A percentile compares a stretch with the other conserved stretches of the same genome.
Conservation (phyloP, 345 rosid genomes). For the Camelina hispida region DNA sequence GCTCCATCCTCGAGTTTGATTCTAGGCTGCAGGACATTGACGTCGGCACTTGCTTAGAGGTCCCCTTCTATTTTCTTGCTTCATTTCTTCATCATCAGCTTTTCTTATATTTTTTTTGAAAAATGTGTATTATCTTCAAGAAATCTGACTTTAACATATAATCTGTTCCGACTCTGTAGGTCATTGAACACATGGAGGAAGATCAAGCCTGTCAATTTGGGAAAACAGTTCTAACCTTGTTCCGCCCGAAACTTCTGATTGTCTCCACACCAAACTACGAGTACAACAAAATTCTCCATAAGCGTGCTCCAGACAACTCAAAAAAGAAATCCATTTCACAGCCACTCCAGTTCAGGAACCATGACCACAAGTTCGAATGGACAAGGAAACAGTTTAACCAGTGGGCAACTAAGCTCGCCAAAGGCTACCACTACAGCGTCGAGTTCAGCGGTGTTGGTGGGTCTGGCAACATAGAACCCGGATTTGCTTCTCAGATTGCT, state of each 20-base stretch:
- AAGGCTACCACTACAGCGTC: slow-evolving; percentile 61
- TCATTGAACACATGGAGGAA: slow-evolving; percentile 96
- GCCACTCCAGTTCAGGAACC: slow-evolving; percentile 72
- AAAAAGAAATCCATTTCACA: slow-evolving; percentile 57
- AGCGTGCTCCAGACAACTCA: slow-evolving; percentile 45
- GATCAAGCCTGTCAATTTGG: slow-evolving; percentile 75
- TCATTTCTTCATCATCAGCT: not conserved
- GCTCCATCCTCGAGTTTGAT: slow-evolving; percentile 76
- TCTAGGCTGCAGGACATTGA: slow-evolving; percentile 70
- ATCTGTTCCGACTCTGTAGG: slow-evolving; percentile 46
- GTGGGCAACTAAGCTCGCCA: slow-evolving; percentile 72
- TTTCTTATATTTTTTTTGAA: not conserved
- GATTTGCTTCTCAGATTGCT: slow-evolving; percentile 52
- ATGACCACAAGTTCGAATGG: slow-evolving; percentile 98
- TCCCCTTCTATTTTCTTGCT: slow-evolving; percentile 21
- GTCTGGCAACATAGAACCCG: slow-evolving; percentile 43
- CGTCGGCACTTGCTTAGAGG: slow-evolving; percentile 94
- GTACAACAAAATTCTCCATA: slow-evolving; percentile 76
- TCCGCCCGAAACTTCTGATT: slow-evolving; percentile 68
- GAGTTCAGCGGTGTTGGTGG: slow-evolving; percentile 95
- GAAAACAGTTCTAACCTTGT: slow-evolving; percentile 59
- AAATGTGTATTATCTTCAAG: not conserved
- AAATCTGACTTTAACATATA: not conserved
- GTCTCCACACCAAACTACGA: slow-evolving; percentile 92
- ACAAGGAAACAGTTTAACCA: slow-evolving; percentile 75